phyloP scores from a whole-genome alignment of 306 rosid species.

The Hippophae gyantsensis region DNA sequence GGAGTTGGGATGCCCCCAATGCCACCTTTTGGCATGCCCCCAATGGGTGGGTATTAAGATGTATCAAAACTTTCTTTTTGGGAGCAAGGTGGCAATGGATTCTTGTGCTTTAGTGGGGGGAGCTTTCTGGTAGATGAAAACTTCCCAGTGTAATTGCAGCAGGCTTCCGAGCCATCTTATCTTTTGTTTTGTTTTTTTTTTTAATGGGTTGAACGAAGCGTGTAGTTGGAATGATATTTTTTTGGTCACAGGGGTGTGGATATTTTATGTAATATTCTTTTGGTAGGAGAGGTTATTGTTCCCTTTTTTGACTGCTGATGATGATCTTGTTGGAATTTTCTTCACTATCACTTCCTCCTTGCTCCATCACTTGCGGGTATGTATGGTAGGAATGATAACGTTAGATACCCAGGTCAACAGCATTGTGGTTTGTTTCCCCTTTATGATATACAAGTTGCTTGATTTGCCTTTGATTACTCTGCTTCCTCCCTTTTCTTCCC shows the following conservation, averaged over 20 bases:
- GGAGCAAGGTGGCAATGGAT: constrained; percentile 5
- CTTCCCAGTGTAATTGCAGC: constrained; percentile 25
- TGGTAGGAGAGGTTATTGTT: constrained; percentile 37
- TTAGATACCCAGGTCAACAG: constrained; percentile 1
- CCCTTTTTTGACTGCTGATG: constrained; percentile 55
- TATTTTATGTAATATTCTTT: constrained; percentile 60
- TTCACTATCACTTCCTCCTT: constrained; percentile 36
- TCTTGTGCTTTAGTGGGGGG: constrained; percentile 17
- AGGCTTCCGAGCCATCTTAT: constrained; percentile 23
- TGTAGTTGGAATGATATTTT: constrained; percentile 42
- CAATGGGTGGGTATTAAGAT: constrained; percentile 83
- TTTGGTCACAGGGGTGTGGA: constrained; percentile 45
- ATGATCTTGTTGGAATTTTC: constrained; percentile 44
- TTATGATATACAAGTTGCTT: too few relatives aligned
- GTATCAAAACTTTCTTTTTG: background rate
- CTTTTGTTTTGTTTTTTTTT: constrained; percentile 29
- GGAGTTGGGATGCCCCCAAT: constrained; percentile 97
- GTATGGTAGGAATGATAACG: constrained; percentile 32
- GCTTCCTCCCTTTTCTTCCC: background rate
- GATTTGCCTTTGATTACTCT: too few relatives aligned
- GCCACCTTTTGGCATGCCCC: constrained; percentile 98
- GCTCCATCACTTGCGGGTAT: constrained; percentile 14
- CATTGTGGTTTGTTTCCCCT: too few relatives aligned
- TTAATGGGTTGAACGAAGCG: constrained; percentile 32
- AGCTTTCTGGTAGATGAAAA: constrained; percentile 25